Evolutionary conservation across 371 early-diverging fungal genomes (phyloP), one percentile per base, ranked within the genome.

Genomic region (Mortierella sp.): DNA sequence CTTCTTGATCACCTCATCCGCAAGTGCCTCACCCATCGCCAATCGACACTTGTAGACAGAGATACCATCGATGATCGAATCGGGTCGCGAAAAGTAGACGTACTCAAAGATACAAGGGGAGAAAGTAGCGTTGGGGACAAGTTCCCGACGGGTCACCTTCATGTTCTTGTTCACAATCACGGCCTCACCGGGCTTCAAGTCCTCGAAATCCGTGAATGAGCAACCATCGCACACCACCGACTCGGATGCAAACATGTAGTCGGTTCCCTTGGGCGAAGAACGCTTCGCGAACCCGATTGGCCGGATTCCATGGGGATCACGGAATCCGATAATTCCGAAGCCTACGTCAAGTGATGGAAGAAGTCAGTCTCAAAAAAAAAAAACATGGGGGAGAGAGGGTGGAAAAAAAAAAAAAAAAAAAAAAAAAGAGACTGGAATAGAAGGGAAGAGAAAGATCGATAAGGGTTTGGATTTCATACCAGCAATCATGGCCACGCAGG

Each of bases 101-200:
- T 95, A 98, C 85, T 99, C 99, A 76, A 99, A 99, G 77, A 99
- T 95, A 83, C 98, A 98, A 28, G 98, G 99, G 16, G 97, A 87
- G 57, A 95, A 92, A 59, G 25, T 65, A 16, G 84, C 79, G 43
- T 85, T 70, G 11, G 84, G 75, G 12, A 89, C 86, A 74, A 92
- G 82, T 55, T 90, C 87, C n/a, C 93, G 88, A 30, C 87, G 85
- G 25, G 87, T 85, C 16, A 96, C 82, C 0, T 87, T 86, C 19
- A 85, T 82, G 43, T 57, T 58, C 63, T 90, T 89, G 53, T 94
- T 94, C 52, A 97, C 91, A 66, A 99, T 97, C 26, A 98, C 82
- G 0, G 96, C 97, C 84, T 99, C 96, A 55, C 90, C 97, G 18
- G 97, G 96, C 61, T 85, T 85, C 57, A 98, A 92, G 84, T 98